Base-by-base conservation (phyloP, 768 basidiomycete species). In the Pleurotus cornucopiae region DNA sequence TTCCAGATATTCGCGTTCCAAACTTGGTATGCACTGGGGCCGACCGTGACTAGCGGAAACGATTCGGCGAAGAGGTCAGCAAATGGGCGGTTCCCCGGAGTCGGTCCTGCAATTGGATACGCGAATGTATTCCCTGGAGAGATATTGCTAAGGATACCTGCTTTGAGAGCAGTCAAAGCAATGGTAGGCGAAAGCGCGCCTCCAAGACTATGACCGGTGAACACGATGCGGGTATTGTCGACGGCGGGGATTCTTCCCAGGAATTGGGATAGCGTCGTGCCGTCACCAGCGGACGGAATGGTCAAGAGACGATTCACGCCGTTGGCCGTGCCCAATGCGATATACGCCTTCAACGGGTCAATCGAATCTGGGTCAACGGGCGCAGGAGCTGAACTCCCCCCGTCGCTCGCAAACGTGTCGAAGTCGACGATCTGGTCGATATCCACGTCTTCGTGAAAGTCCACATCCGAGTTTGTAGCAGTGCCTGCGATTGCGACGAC, bases 201-300 rank as follows among this genome's bases (percentile, higher is more conserved):
- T 6, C 55, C 55, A 34, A 56, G 55, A 13, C 55, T 56, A 18
- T 56, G 55, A 4, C 55, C 55, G 21, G 55, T 56, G 47, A 56
- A 56, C 1, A 56, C 38, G 26, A 56, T 34, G 5, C 55, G 45
- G 2, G 55, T 46, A 34, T 34, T 1, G 30, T 34, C 7, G 0
- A 34, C 34, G 1, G 26, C 44, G 4, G 55, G 47, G 11, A 48
- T 46, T 14, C n/a, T 16, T n/a, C 3, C 6, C 3, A 56, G 47
- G 26, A 47, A 56, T 20, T 48, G 7, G 45, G 45, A 21, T 6
- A 56, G 45, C 2, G 45, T 56, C 45, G 34, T 37, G 13, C 43
- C 55, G 5, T 48, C 45, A 2, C 12, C 9, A 16, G 45, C 34
- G 9, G 44, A 20, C 3, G 26, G 12, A 6, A 55, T 55, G 14